Percentiles rank a stretch among this genome's conserved stretches.
These are phyloP conservation scores for Rhodomyrtus psidioides DNA, from an alignment of 441 rosid genomes.

Conservation along the genomic window DNA sequence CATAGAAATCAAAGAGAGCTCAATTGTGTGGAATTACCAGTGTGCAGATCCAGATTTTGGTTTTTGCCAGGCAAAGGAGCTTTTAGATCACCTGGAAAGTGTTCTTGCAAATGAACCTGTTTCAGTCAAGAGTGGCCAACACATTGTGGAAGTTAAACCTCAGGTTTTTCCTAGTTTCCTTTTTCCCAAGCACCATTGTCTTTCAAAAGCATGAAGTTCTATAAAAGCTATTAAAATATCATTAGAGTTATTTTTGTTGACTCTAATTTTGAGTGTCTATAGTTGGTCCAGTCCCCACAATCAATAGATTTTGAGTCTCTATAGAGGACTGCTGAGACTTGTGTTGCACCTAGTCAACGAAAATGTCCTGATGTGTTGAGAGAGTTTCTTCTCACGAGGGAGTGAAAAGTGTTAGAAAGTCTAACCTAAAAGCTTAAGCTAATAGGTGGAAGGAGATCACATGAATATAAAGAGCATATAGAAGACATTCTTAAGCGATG, in stretches of 20 bases:
- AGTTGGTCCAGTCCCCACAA: not conserved
- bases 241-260: not conserved
- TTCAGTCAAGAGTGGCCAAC: slow-evolving; percentile 76
- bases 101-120: slow-evolving; percentile 89
- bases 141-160: slow-evolving; percentile 88
- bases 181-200: not conserved
- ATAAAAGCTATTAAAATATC: not conserved
- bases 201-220: not conserved
- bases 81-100: slow-evolving; percentile 81
- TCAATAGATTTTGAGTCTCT: not conserved
- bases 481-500: too few species aligned
- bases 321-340: not conserved
- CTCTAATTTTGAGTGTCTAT: not conserved
- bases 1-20: slow-evolving; percentile 81
- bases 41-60: slow-evolving; percentile 92
- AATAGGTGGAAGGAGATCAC: too few species aligned
- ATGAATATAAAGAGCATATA: too few species aligned
- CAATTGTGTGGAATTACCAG: slow-evolving; percentile 75
- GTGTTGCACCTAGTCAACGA: not conserved
- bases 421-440: too few species aligned
- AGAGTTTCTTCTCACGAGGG: not conserved
- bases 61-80: slow-evolving; percentile 92
- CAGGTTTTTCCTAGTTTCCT: slow-evolving; percentile 36
- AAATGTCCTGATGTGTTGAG: not conserved
- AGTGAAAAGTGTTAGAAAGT: too few species aligned